Conservation (phyloP, 257 asterid species). For the Fraxinus pennsylvanica region DNA sequence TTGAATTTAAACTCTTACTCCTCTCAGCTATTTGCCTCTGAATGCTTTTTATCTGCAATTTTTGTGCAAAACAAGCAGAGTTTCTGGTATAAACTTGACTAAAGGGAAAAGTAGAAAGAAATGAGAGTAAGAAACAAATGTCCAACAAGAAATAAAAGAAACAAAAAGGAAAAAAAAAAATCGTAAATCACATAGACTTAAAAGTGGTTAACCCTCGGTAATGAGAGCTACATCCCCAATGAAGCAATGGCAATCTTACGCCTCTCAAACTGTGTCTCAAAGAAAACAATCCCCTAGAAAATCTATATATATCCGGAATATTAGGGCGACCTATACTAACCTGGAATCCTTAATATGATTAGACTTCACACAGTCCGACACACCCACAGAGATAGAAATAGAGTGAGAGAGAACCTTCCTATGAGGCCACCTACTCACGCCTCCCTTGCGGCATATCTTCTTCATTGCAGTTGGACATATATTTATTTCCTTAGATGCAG, state of each 20-base stretch:
- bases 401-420: slow-evolving; percentile 48
- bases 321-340: no score
- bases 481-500: slow-evolving; percentile 44
- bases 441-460: slow-evolving; percentile 60
- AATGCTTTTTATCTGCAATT: slow-evolving; percentile 51
- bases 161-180: no score
- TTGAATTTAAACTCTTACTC: slow-evolving; percentile 28
- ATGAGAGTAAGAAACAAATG: not conserved
- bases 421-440: slow-evolving; percentile 64
- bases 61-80: not conserved
- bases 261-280: no score
- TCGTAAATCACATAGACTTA: no score
- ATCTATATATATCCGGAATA: no score
- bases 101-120: not conserved
- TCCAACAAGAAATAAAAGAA: not conserved
- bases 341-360: not conserved
- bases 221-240: no score
- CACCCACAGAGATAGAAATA: not conserved
- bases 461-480: slow-evolving; percentile 67
- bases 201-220: no score
- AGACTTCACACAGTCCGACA: not conserved
- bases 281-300: no score
- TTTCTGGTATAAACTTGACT: not conserved
- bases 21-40: slow-evolving; percentile 34
- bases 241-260: no score